A percentile compares a stretch with the other conserved stretches of the same genome.
These are phyloP conservation scores for Venturia pyrina DNA, from an alignment of 2,329 filamentous ascomycete species.

Conservation along the genomic window DNA sequence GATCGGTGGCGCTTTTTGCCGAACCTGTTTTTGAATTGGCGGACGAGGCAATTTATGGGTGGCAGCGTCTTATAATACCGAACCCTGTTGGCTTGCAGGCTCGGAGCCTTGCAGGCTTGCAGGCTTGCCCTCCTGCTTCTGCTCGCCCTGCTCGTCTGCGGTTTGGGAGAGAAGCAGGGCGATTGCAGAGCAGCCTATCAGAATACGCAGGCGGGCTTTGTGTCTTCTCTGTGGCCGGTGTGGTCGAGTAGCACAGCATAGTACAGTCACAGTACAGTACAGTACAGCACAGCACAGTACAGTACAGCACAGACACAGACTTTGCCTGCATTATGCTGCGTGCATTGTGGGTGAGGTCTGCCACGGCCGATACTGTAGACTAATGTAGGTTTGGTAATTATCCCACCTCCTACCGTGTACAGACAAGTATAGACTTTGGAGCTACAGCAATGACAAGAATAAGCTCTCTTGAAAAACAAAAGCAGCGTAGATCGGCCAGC, in stretches of 20 bases:
- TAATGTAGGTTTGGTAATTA: background rate
- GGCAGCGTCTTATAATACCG: background rate
- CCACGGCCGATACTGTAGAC: background rate
- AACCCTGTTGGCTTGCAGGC: background rate
- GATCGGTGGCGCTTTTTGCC: background rate
- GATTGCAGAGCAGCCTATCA: background rate
- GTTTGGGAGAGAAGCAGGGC: too few relatives aligned
- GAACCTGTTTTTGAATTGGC: background rate
- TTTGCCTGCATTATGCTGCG: too few relatives aligned
- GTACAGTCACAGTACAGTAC: too few relatives aligned
- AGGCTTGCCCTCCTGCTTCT: background rate
- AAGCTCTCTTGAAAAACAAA: background rate
- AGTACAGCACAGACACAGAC: too few relatives aligned
- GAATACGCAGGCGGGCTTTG: background rate
- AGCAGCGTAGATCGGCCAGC: background rate
- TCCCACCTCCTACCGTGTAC: too few relatives aligned
- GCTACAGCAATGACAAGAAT: background rate
- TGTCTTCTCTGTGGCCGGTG: background rate
- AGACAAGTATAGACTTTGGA: background rate
- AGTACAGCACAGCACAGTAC: too few relatives aligned
- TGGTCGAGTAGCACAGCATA: background rate
- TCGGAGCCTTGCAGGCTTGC: background rate
- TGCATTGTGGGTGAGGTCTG: too few relatives aligned
- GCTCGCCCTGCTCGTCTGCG: too few relatives aligned
- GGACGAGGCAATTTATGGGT: constrained; percentile 1